Conservation (phyloP, 108 stramenopile species). For the Fragilariopsis cylindrus region DNA sequence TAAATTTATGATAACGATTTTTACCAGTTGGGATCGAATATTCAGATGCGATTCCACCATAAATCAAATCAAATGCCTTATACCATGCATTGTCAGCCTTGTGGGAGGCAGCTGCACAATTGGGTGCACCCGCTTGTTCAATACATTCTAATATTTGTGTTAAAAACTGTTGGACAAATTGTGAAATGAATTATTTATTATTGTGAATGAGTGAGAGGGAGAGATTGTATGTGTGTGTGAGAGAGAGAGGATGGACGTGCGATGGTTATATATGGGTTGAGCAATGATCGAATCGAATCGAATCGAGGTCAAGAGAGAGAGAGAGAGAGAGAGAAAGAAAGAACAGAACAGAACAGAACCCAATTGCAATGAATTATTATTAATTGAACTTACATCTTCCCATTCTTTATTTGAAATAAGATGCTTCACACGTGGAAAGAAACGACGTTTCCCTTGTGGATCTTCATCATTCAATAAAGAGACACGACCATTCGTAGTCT, state of each 20-base stretch:
- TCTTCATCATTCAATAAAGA: background rate
- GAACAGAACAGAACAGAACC: background rate
- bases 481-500: background rate
- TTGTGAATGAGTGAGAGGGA: background rate
- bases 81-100: conserved; percentile 40
- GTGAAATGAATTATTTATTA: background rate
- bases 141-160: conserved; percentile 33
- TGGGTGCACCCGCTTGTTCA: conserved; percentile 30
- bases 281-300: no score
- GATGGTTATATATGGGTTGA: no score
- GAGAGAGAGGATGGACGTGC: no score
- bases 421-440: conserved; percentile 46
- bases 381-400: conserved; percentile 29
- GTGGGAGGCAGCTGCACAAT: conserved; percentile 31
- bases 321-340: background rate
- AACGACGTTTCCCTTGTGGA: conserved; percentile 25
- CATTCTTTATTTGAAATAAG: conserved; percentile 34
- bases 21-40: conserved; percentile 43
- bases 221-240: no score
- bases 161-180: conserved; percentile 21
- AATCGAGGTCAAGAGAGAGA: background rate
- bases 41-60: conserved; percentile 34
- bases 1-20: conserved; percentile 56
- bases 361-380: background rate
- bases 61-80: conserved; percentile 39